Evolutionary conservation across 202 grass and related monocot species (phyloP), one percentile per base, ranked within the genome.

Genomic region (Brachypodium distachyon): DNA sequence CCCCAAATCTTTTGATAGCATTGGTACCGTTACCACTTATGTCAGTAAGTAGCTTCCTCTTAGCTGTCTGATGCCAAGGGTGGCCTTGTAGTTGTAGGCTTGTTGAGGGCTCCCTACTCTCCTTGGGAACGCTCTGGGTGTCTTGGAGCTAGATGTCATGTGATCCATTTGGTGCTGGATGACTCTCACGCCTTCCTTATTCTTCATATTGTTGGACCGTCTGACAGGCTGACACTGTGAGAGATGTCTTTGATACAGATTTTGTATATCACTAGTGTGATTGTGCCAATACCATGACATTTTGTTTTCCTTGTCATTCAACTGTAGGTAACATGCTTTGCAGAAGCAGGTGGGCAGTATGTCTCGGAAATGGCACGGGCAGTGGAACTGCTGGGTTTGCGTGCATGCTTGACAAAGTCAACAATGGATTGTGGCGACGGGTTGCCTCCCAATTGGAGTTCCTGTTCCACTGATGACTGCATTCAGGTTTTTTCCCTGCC

Each of bases 331-430:
- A 97, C 93, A 52, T 97, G 93, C 81, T 97, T 97, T 85, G 93
- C 93, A 4, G 93, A 97, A 84, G 93, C 93, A 68, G 93, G 93
- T 80, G 93, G 93, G 31, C 93, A 97, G 70, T 78, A 89, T 85
- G 93, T 97, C 49, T 58, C 81, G n/a, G 88, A 87, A 78, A 97
- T 97, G 93, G 88, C 85, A 71, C 77, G 83, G 32, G 93, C 90
- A 63, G 93, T 97, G 17, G 88, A 97, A 21, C 54, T 87, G 52
- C 76, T 97, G 62, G 93, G 90, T 6, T 75, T 93, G 52, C 88
- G 90, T 62, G 93, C 87, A 52, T 97, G 93, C 81, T 93, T 97
- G 78, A 89, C 90, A 26, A 87, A 93, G 54, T 97, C 93, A 37
- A 91, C 41, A 29, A 97, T 97, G 93, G 93, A 97, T 67, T 89